phyloP scores from a whole-genome alignment of 2,329 filamentous ascomycete species.

The Lachnellula cervina region DNA sequence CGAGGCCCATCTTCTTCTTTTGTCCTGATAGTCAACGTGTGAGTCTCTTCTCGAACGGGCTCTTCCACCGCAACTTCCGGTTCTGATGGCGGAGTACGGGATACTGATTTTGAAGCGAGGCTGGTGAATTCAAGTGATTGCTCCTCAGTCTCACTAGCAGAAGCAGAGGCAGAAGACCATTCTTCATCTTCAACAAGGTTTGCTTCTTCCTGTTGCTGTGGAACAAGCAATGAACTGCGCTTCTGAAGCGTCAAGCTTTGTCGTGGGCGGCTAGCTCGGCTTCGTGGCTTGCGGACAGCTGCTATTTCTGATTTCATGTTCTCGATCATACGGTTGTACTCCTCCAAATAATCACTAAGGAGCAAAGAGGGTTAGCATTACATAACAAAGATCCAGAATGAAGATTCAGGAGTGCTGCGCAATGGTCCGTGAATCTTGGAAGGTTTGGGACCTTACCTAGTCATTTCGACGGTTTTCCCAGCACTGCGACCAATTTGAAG shows the following conservation, averaged over 20 bases:
- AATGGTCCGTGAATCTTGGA: background rate
- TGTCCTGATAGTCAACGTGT: background rate
- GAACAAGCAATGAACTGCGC: background rate
- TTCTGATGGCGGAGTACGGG: slow-evolving; percentile 20
- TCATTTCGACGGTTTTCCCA: slow-evolving; percentile 17
- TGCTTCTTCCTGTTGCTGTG: background rate
- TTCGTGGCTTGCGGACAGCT: slow-evolving; percentile 24
- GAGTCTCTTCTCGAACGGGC: background rate
- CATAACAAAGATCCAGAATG: background rate
- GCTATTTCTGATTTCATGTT: slow-evolving; percentile 27
- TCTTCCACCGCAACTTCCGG: background rate
- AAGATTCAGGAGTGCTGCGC: background rate
- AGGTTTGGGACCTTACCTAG: background rate
- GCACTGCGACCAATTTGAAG: slow-evolving; percentile 40
- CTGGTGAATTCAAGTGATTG: slow-evolving; percentile 11
- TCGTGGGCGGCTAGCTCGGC: background rate
- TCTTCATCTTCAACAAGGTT: slow-evolving; percentile 15
- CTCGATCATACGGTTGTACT: slow-evolving; percentile 28
- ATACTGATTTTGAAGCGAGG: slow-evolving; percentile 17
- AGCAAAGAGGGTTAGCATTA: background rate
- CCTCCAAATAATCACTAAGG: slow-evolving; percentile 16
- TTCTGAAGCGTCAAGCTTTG: slow-evolving; percentile 11
- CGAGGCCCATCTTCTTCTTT: background rate
- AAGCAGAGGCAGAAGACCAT: slow-evolving; percentile 16
- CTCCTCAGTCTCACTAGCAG: slow-evolving; percentile 19